Conservation (phyloP, 2,329 filamentous ascomycete genomes). For the Ambrosiella xylebori region DNA sequence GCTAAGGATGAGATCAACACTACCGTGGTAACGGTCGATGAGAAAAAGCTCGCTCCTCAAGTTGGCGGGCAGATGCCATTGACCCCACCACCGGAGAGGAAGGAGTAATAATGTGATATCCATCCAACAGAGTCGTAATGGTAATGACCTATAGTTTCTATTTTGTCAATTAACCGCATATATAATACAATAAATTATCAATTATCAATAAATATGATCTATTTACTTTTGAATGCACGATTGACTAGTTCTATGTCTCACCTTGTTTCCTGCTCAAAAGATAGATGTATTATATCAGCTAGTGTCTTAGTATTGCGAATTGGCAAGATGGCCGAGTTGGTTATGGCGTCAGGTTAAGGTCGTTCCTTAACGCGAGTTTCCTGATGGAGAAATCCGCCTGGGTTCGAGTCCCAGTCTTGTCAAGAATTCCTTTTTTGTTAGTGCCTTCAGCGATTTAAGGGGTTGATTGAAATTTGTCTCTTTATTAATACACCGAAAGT, state of each 20-base stretch:
- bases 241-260: no score
- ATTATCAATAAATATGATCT: neutral
- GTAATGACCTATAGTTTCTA: no score
- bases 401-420: slow-evolving; percentile 14
- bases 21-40: neutral
- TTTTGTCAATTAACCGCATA: no score
- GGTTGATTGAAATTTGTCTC: neutral
- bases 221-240: neutral
- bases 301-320: neutral
- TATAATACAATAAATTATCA: no score
- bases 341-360: slow-evolving; percentile 23
- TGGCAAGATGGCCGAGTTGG: slow-evolving; percentile 22
- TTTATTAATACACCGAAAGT: no score
- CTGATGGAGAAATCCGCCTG: slow-evolving; percentile 13
- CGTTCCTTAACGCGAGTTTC: slow-evolving; percentile 13
- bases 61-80: neutral
- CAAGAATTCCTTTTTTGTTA: slow-evolving; percentile 1
- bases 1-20: slow-evolving; percentile 5
- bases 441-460: neutral
- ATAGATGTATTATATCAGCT: no score
- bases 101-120: neutral
- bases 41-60: neutral
- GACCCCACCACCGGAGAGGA: neutral
- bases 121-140: no score
- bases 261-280: no score